phyloP scores from a whole-genome alignment of 345 rosid species.

The Eucalyptus shirleyi region DNA sequence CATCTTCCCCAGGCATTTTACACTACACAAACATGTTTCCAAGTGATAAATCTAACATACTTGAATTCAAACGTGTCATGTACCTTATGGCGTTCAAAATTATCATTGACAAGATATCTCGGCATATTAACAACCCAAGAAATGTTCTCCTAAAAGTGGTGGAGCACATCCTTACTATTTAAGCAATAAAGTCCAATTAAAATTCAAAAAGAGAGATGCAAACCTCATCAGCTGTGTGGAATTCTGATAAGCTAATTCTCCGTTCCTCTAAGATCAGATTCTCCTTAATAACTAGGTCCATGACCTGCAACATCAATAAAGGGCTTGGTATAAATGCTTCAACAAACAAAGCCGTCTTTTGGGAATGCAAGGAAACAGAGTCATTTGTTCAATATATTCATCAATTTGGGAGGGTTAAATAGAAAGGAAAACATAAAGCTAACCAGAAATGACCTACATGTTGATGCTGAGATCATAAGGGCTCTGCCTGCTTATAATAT shows the following conservation, averaged over 20 bases:
- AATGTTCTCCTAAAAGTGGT: not conserved
- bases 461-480: not conserved
- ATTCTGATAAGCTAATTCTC: constrained; percentile 70
- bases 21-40: not conserved
- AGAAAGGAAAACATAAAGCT: not conserved
- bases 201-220: not conserved
- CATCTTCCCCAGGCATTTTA: not conserved
- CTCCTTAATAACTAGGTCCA: constrained; percentile 74
- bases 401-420: not conserved
- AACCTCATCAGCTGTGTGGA: constrained; percentile 91
- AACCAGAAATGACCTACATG: not conserved
- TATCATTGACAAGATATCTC: not conserved
- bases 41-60: not conserved
- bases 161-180: not conserved
- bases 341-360: not conserved
- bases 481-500: not conserved
- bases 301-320: constrained; percentile 32
- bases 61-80: not conserved
- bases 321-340: not conserved
- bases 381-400: not conserved
- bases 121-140: not conserved
- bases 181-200: not conserved
- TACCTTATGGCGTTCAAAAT: not conserved
- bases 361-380: not conserved
- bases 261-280: constrained; percentile 51